Conservation (phyloP, 2,329 filamentous ascomycete species). For the Aspergillus sp. region DNA sequence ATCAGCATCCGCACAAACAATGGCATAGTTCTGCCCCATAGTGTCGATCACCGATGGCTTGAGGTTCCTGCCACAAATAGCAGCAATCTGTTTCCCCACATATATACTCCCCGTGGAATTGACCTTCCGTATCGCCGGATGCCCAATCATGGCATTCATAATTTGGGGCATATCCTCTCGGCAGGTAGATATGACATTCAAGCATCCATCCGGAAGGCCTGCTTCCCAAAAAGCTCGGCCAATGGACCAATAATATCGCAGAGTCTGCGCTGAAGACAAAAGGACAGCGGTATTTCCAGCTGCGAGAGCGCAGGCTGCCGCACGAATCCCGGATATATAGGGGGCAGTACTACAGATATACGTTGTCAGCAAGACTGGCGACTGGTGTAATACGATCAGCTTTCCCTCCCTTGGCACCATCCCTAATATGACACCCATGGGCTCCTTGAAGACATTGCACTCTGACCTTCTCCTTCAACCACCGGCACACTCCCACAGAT, state of each 20-base stretch:
- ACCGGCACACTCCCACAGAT: constrained; percentile 53
- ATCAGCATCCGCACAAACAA: constrained; percentile 77
- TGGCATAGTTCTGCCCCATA: constrained; percentile 76
- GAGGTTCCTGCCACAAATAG: constrained; percentile 39
- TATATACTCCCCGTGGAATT: constrained; percentile 50
- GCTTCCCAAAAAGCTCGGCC: constrained; percentile 66
- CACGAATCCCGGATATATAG: constrained; percentile 50
- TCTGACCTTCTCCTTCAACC: constrained; percentile 53
- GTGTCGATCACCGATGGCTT: constrained; percentile 75
- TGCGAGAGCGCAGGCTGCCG: constrained; percentile 63
- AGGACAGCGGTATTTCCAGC: constrained; percentile 73
- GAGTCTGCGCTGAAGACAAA: constrained; percentile 68
- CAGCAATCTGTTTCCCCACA: constrained; percentile 47
- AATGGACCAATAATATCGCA: constrained; percentile 63
- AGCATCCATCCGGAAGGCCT: constrained; percentile 70
- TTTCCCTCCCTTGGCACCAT: constrained; percentile 72
- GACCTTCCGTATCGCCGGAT: constrained; percentile 42
- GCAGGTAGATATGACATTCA: constrained; percentile 68
- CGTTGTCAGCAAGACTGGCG: background rate
- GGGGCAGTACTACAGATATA: constrained; percentile 53
- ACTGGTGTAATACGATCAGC: no score
- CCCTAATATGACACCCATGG: constrained; percentile 73
- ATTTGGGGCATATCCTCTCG: constrained; percentile 64
- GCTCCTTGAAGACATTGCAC: constrained; percentile 67
- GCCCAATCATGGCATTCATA: constrained; percentile 65